Conservation (phyloP, 352 stramenopile species). For the Thraustochytrium sp. region DNA sequence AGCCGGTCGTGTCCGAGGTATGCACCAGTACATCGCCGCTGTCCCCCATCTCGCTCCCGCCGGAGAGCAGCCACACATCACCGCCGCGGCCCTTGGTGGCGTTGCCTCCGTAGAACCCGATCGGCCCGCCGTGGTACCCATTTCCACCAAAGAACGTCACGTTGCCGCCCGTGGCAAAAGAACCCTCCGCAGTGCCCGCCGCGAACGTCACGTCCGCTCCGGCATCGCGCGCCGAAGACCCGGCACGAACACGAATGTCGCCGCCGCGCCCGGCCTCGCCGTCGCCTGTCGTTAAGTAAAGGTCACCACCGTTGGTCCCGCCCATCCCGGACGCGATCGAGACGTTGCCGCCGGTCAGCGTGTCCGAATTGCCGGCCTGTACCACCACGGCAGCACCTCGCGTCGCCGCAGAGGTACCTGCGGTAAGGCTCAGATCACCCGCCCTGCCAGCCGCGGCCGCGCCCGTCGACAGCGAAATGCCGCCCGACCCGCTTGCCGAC, state of each 20-base stretch:
- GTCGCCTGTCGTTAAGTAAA: neutral
- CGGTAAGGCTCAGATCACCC: neutral
- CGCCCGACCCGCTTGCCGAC: neutral
- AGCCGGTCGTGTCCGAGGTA: neutral
- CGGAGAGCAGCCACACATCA: neutral
- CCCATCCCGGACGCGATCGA: neutral
- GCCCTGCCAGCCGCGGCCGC: neutral
- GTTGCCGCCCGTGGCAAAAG: neutral
- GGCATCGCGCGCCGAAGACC: neutral
- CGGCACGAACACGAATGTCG: neutral
- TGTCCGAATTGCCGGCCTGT: neutral
- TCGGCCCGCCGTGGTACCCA: neutral
- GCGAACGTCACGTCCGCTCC: slow-evolving; percentile 2
- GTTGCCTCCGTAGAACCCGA: neutral
- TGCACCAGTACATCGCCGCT: slow-evolving; percentile 7
- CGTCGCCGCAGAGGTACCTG: neutral
- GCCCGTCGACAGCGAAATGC: neutral
- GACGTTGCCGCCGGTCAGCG: neutral
- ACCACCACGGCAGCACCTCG: neutral
- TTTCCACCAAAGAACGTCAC: neutral
- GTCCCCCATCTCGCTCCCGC: slow-evolving; percentile 5
- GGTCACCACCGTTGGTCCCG: neutral
- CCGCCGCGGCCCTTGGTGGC: neutral
- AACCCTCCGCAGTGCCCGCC: neutral
- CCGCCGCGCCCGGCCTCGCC: slow-evolving; percentile 7